Evolutionary conservation across 768 basidiomycete genomes (phyloP).

Genomic region (Albatrellus ellisii): DNA sequence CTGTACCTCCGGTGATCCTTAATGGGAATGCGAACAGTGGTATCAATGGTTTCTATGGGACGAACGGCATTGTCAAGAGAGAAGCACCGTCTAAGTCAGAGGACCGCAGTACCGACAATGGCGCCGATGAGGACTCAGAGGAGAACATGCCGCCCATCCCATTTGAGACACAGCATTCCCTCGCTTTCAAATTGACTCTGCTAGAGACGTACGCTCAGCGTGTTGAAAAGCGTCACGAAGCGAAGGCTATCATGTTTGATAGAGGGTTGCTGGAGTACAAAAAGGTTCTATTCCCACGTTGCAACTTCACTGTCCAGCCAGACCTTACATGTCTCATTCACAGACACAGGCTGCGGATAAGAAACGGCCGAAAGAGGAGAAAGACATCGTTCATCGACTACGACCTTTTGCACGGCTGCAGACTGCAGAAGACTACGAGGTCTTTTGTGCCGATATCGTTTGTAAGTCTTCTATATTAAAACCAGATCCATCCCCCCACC

Average conservation of each 20-base stretch:
- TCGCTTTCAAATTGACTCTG: constrained; percentile 78
- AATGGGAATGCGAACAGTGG: constrained; percentile 22
- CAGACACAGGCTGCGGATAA: constrained; percentile 89
- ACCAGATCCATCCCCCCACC: neutral
- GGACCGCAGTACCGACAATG: constrained; percentile 25
- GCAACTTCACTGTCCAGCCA: neutral
- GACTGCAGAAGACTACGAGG: constrained; percentile 85
- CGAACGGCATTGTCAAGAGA: constrained; percentile 24
- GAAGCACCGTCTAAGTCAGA: constrained; percentile 15
- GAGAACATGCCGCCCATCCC: constrained; percentile 63
- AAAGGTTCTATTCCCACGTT: constrained; percentile 50
- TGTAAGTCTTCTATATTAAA: constrained; percentile 38
- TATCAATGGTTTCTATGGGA: constrained; percentile 18
- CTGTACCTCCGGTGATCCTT: constrained; percentile 16
- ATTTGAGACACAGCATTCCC: constrained; percentile 71
- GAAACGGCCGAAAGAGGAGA: constrained; percentile 82
- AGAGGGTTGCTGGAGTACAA: constrained; percentile 88
- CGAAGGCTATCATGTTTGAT: constrained; percentile 85
- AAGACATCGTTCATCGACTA: constrained; percentile 78
- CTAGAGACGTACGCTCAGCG: constrained; percentile 88
- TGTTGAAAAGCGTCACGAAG: constrained; percentile 72
- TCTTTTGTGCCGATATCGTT: constrained; percentile 75
- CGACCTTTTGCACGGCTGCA: constrained; percentile 87
- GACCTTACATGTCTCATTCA: constrained; percentile 8
- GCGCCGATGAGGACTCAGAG: constrained; percentile 47